Evolutionary conservation across 768 basidiomycete species (phyloP).

Genomic region (Dentipellis sp.): DNA sequence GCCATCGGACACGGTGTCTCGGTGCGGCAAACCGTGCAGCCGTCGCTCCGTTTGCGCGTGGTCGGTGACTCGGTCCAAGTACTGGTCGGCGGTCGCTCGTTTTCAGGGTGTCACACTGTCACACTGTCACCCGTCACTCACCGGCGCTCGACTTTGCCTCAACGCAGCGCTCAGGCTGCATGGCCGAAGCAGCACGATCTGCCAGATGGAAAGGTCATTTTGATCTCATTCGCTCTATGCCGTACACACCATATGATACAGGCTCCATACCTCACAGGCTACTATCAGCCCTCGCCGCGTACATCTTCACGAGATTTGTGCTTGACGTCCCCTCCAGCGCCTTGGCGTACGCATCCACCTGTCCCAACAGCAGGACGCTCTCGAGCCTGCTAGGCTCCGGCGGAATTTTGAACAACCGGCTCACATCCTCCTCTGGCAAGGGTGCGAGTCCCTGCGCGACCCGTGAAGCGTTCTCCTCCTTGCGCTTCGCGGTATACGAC

Average conservation of each 20-base stretch:
- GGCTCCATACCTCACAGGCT: slow-evolving; percentile 9
- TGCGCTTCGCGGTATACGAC: slow-evolving; percentile 70
- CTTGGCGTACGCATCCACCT: slow-evolving; percentile 80
- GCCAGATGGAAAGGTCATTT: neutral
- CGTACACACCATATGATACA: neutral
- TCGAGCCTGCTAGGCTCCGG: slow-evolving; percentile 84
- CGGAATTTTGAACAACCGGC: slow-evolving; percentile 80
- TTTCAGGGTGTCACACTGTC: no score
- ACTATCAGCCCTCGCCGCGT: slow-evolving; percentile 42
- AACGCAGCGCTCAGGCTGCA: no score
- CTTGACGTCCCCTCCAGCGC: slow-evolving; percentile 57
- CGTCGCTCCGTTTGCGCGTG: no score
- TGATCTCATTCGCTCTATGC: neutral
- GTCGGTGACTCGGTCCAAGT: no score
- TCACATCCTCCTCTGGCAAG: slow-evolving; percentile 80
- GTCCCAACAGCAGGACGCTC: slow-evolving; percentile 76
- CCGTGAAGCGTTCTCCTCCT: slow-evolving; percentile 77
- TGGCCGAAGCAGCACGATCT: neutral
- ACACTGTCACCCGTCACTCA: no score
- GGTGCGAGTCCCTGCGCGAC: slow-evolving; percentile 78
- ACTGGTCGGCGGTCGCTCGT: no score
- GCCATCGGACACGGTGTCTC: no score
- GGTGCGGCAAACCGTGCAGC: no score
- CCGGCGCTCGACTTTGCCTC: no score
- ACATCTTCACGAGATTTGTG: slow-evolving; percentile 75